Evolutionary conservation across 1,284 basidiomycete species (phyloP).

Genomic region (Ceratobasidium sp.): DNA sequence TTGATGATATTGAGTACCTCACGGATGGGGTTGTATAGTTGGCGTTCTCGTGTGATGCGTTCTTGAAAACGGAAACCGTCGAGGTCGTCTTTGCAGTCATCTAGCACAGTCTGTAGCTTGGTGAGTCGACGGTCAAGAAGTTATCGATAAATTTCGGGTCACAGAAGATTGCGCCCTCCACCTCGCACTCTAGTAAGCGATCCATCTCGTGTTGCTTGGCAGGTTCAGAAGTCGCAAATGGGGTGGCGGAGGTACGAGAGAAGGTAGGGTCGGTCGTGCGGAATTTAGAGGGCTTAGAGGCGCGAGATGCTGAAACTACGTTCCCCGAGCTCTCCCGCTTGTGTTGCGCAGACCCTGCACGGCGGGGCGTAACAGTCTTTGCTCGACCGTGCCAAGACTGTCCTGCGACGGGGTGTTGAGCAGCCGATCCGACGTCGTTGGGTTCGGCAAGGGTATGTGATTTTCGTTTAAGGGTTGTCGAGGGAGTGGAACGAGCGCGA

Average conservation of each 20-base stretch:
- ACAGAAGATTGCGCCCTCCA: slow-evolving; percentile 12
- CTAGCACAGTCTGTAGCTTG: not conserved
- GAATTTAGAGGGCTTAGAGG: not conserved
- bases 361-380: too few species aligned
- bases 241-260: not conserved
- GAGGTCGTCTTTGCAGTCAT: not conserved
- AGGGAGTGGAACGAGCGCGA: not conserved
- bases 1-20: slow-evolving; percentile 20
- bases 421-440: too few species aligned
- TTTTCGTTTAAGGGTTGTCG: not conserved
- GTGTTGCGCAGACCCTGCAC: not conserved
- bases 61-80: not conserved
- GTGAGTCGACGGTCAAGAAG: slow-evolving; percentile 19
- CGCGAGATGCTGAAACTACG: not conserved
- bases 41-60: not conserved
- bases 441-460: not conserved
- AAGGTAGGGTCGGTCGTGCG: not conserved
- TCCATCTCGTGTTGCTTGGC: not conserved
- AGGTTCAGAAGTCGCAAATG: not conserved
- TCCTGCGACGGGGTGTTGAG: not conserved
- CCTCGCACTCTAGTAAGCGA: too few species aligned
- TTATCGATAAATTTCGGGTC: slow-evolving; percentile 15
- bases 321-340: not conserved
- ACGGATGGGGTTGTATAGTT: not conserved
- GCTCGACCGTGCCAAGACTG: not conserved